Evolutionary conservation across 2,329 filamentous ascomycete species (phyloP), one percentile per base, ranked within the genome.

Genomic region (Ophiosphaerella herpotricha): DNA sequence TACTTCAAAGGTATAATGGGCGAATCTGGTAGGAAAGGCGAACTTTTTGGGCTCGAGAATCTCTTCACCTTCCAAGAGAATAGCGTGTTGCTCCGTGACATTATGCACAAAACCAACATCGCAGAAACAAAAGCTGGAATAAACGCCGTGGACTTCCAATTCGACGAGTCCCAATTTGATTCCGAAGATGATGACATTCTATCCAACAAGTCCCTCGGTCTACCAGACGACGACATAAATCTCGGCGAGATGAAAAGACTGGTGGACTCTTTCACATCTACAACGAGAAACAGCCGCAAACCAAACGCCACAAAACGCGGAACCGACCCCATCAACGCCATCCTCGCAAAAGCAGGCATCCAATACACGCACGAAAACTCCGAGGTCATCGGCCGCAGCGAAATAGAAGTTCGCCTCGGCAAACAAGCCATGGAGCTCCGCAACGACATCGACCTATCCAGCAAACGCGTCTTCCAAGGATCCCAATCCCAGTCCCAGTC

Each of bases 51-150:
- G 0, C 80, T 97, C 2, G 75, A 82, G 18, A 99, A 99, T 60
- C 81, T 99, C 11, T 91, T 99, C 62, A 85, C 85, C 0, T 97
- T 90, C 55, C 86, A 91, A 56, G 84, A 85, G 40, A 84, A 92
- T 58, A 89, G 89, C 52, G 83, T 95, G 11, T 81, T 97, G 12
- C 81, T 97, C 5, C 84, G 90, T n/a, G 91, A 97, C 48, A 97
- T 99, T 60, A 91, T 99, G 63, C 96, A 97, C 78, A 96, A 97
- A 74, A 97, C 94, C 24, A 99, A 99, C 65, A 86, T 99, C 43
- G 94, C 94, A 4, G 94, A 99, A 75, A 90, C 90, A 36, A 90
- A 87, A 67, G 91, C 89, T 0, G 93, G 91, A 0, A 88, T 97
- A 8, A 82, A 84, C 24, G 85, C 97, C 26, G 80, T 87, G n/a